phyloP scores from a whole-genome alignment of 1,284 basidiomycete species.

The Cryptococcus neoformans region DNA sequence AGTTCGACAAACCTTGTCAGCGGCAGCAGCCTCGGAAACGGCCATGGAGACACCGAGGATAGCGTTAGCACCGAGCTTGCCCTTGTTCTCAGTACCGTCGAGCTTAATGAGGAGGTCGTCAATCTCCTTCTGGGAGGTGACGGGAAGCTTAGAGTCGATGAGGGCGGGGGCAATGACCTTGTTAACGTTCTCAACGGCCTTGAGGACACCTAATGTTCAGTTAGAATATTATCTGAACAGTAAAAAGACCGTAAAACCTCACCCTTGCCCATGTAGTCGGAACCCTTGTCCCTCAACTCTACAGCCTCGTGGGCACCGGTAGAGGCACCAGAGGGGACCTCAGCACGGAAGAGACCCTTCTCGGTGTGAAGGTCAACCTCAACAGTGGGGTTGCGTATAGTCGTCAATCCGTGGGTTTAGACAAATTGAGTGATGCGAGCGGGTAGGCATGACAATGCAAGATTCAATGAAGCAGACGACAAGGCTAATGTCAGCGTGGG shows the following conservation, averaged over 20 bases:
- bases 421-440: background rate
- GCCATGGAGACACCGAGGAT: conserved; percentile 99
- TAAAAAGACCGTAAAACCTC: conserved; percentile 17
- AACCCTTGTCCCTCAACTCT: conserved; percentile 97
- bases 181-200: conserved; percentile 97
- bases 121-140: conserved; percentile 92
- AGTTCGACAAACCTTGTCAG: conserved; percentile 61
- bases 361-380: conserved; percentile 88
- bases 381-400: conserved; percentile 74
- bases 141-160: conserved; percentile 78
- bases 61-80: conserved; percentile 98
- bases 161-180: conserved; percentile 83
- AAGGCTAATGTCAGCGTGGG: conserved; percentile 24
- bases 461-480: background rate
- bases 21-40: conserved; percentile 88
- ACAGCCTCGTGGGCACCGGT: conserved; percentile 98
- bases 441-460: background rate
- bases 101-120: conserved; percentile 99
- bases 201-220: conserved; percentile 67
- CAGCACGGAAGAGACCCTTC: conserved; percentile 90
- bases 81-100: conserved; percentile 98
- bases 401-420: conserved; percentile 17
- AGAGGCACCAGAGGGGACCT: conserved; percentile 97
- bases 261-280: conserved; percentile 96
- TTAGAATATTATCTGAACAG: background rate